Evolutionary conservation across 495 filamentous ascomycete species (phyloP).

Genomic region (Durotheca rogersii): DNA sequence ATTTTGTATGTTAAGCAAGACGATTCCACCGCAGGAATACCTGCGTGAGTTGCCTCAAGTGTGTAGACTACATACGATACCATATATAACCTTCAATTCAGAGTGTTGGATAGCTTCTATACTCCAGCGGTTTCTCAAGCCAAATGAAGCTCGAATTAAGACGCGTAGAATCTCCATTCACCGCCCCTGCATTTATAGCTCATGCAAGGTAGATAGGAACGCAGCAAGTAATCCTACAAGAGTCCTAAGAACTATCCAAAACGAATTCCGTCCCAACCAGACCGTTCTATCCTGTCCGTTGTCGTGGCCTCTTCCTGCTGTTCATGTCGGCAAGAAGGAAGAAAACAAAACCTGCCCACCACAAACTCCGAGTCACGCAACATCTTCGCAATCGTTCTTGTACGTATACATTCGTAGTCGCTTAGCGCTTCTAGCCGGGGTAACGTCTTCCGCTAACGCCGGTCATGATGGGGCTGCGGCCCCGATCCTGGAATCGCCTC

Average conservation of each 20-base stretch:
- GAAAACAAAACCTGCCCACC: background rate
- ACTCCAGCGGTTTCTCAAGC: no score
- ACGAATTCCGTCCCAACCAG: background rate
- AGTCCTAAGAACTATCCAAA: background rate
- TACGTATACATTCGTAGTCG: background rate
- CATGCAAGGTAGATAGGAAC: no score
- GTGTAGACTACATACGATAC: no score
- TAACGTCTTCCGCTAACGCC: constrained; percentile 43
- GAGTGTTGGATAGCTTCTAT: no score
- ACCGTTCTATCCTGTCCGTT: background rate
- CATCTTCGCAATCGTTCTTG: background rate
- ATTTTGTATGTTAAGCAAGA: no score
- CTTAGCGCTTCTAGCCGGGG: constrained; percentile 23
- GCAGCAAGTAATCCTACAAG: background rate
- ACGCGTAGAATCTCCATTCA: background rate
- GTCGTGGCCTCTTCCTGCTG: no score
- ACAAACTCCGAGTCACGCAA: constrained; percentile 11
- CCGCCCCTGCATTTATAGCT: no score
- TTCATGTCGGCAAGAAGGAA: no score
- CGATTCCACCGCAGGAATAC: no score
- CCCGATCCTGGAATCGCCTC: constrained; percentile 28
- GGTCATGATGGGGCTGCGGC: constrained; percentile 38
- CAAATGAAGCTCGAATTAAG: background rate
- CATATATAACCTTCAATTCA: no score
- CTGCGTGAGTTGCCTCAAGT: no score